Base-by-base conservation (phyloP, 139 green algal genomes). In the Asterochloris erici region DNA sequence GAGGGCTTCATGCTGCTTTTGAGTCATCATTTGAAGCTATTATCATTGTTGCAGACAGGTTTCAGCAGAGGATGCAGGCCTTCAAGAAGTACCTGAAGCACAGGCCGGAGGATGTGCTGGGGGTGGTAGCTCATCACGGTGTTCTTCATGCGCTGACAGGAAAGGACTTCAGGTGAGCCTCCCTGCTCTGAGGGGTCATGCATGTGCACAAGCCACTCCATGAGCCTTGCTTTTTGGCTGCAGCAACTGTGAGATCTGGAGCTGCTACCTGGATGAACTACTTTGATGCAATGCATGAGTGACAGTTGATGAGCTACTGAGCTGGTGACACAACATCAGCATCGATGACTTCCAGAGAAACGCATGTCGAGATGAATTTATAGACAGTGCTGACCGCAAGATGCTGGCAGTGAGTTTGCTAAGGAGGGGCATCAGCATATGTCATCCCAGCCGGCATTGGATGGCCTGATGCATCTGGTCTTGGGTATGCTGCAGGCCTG, bases 41-140 rank as follows among this genome's bases (percentile, higher is more conserved):
- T 11, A 16, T 68, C 21, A 66, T 27, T 63, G 23, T 62, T 80
- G 83, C 84, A 91, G 85, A 85, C 12, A 62, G 76, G 17, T 94
- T 94, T 62, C 60, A 78, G 24, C 23, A 4, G 23, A 81, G 90
- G 0, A 87, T 94, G 66, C 63, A 85, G 68, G 66, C 73, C 19
- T 79, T 93, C 28, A 80, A 83, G 29, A 69, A 82, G 12, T 91
- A 84, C 84, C 81, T 94, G 60, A 38, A 47, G 0, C 82, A 60
- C 6, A 83, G 91, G 0, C 89, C 91, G 0, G 91, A 94, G 84
- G n/a, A 63, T 14, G 79, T 66, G 73, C 82, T 94, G 13, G 91
- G 84, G 1, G 29, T 93, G 17, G 91, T 94, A 21, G 81, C 80
- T 11, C 91, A 94, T 61, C 92, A 86, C 85, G 89, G 89, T 0